Evolutionary conservation across 148 eudicot genomes (phyloP).

Genomic region (Persicaria tinctoria): DNA sequence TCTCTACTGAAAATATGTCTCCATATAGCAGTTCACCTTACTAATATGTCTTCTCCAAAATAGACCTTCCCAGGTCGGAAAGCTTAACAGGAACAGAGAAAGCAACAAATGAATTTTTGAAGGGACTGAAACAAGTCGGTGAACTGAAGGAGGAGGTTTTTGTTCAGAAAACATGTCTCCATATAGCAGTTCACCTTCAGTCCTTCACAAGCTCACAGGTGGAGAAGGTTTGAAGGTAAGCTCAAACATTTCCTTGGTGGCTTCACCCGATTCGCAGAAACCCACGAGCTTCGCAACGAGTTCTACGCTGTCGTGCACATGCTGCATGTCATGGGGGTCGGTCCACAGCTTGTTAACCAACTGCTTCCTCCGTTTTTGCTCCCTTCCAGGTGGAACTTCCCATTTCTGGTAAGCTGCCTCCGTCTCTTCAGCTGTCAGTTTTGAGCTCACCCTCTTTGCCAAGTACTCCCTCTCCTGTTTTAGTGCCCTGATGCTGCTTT

Average conservation of each 20-base stretch:
- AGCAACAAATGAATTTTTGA: neutral
- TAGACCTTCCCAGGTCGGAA: slow-evolving; percentile 99
- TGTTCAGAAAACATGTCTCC: too few relatives aligned
- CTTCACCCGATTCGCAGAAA: slow-evolving; percentile 74
- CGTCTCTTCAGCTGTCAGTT: slow-evolving; percentile 66
- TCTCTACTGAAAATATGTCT: too few relatives aligned
- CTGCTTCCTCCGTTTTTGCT: slow-evolving; percentile 59
- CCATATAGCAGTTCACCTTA: too few relatives aligned
- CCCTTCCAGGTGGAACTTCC: slow-evolving; percentile 90
- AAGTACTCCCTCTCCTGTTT: too few relatives aligned
- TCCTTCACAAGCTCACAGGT: slow-evolving; percentile 30
- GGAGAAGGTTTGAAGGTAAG: slow-evolving; percentile 85
- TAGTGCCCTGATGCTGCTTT: too few relatives aligned
- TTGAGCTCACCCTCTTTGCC: slow-evolving; percentile 22
- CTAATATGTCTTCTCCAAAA: slow-evolving; percentile 87
- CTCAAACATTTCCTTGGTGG: slow-evolving; percentile 85
- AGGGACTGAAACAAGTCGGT: neutral
- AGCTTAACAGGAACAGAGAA: slow-evolving; percentile 35
- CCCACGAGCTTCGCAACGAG: slow-evolving; percentile 93
- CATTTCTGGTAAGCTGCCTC: slow-evolving; percentile 74
- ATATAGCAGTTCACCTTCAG: neutral
- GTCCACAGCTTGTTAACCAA: slow-evolving; percentile 88
- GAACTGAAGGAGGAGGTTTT: too few relatives aligned
- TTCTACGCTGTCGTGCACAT: slow-evolving; percentile 80
- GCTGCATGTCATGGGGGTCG: slow-evolving; percentile 81